Evolutionary conservation across 208 protist species (phyloP), one percentile per base, ranked within the genome.

Genomic region (Trypanosoma platydactyli): DNA sequence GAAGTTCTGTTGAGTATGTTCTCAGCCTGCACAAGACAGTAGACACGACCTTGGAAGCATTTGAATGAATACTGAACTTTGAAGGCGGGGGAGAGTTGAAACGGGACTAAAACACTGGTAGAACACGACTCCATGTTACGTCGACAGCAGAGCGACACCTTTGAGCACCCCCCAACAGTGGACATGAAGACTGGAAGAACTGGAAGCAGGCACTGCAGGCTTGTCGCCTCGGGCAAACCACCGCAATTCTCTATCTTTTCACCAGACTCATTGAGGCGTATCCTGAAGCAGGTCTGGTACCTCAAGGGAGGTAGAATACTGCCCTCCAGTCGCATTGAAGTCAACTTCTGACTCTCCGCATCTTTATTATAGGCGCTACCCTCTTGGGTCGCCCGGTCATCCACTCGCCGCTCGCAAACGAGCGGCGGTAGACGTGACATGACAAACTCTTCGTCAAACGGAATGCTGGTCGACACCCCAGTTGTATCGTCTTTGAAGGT

Each of bases 41-140:
- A 92, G 30, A 95, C 82, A 51, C 85, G 83, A 12, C 77, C 74
- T 40, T 92, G 80, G 50, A 84, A 80, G 55, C 83, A 86, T 52
- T 82, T 85, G 59, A 95, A 91, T 16, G 54, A 46, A 59, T 92
- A 95, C 0, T 44, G 62, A 42, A 75, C 73, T 44, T 48, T 27
- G 25, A 88, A 74, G 9, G 77, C 77, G 3, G 50, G 65, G 18
- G 51, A n/a, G 22, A 87, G 78, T 16, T 63, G 57, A 30, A 75
- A 62, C 15, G 74, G 58, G 12, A 78, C 44, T 48, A 44, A 66
- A 25, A 79, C 61, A 52, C 73, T 81, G 12, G 73, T 84, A 16
- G 63, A 78, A 29, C 72, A 80, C 13, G 73, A 75, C 62, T 92
- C 76, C 44, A 79, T 73, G 48, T 77, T 70, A 20, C 80, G 78